Evolutionary conservation across 805 yeast species (phyloP).

Genomic region (Saccharomycopsis fermentans): DNA sequence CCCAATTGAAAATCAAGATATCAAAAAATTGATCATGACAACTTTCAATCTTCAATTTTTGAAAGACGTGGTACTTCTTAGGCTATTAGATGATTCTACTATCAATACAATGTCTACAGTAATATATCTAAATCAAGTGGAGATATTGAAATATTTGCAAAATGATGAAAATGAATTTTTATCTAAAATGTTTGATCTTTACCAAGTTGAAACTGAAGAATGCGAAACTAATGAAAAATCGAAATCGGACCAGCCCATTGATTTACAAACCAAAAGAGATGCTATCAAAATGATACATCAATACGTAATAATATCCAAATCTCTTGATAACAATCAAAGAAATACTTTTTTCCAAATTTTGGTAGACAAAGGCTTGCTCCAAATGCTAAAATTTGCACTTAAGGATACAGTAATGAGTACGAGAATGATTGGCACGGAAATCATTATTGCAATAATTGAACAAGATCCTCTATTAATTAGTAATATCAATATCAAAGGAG

Average conservation of each 20-base stretch:
- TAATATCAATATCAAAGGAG: background rate
- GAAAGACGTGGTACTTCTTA: constrained; percentile 77
- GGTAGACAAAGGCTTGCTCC: constrained; percentile 59
- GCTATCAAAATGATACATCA: constrained; percentile 77
- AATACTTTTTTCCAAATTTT: constrained; percentile 54
- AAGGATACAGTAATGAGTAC: constrained; percentile 37
- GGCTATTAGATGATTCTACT: constrained; percentile 73
- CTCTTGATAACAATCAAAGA: constrained; percentile 52
- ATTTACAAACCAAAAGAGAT: constrained; percentile 36
- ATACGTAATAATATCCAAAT: constrained; percentile 64
- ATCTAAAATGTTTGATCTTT: constrained; percentile 48
- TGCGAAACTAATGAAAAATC: constrained; percentile 1
- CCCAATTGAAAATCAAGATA: constrained; percentile 43
- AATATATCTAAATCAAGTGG: constrained; percentile 60
- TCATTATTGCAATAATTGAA: constrained; percentile 71
- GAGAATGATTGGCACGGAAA: constrained; percentile 67
- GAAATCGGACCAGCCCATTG: constrained; percentile 14
- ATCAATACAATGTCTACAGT: constrained; percentile 55
- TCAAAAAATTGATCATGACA: constrained; percentile 50
- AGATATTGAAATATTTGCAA: constrained; percentile 49
- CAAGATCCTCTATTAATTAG: constrained; percentile 63
- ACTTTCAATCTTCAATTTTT: constrained; percentile 73
- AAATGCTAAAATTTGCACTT: constrained; percentile 64
- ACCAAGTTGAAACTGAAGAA: constrained; percentile 21
- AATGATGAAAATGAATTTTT: constrained; percentile 40